These are phyloP conservation scores for Bidens hawaiensis DNA, from an alignment of 140 eudicot genomes.

Conservation along the genomic window DNA sequence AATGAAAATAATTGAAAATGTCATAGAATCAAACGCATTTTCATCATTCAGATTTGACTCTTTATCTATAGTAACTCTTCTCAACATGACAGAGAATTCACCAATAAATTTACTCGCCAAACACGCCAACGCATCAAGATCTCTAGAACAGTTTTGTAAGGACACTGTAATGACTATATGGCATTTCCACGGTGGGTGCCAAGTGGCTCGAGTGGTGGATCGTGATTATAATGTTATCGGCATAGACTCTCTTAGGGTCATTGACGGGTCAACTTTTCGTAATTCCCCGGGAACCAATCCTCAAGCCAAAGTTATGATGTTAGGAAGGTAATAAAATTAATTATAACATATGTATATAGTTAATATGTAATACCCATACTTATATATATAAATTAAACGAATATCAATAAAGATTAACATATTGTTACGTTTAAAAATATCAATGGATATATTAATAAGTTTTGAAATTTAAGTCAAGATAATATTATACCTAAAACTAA, in stretches of 20 bases:
- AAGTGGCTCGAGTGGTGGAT: slow-evolving; percentile 73
- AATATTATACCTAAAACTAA: too few species aligned
- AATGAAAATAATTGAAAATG: slow-evolving; percentile 44
- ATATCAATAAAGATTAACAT: too few species aligned
- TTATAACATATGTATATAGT: neutral
- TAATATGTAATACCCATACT: too few species aligned
- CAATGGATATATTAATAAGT: too few species aligned
- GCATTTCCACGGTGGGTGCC: slow-evolving; percentile 96
- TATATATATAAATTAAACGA: too few species aligned
- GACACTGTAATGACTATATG: slow-evolving; percentile 94
- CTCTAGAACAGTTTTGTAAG: slow-evolving; percentile 74
- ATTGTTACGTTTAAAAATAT: too few species aligned
- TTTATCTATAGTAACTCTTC: slow-evolving; percentile 36
- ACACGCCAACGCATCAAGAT: slow-evolving; percentile 57
- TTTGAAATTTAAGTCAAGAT: too few species aligned
- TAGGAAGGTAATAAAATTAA: slow-evolving; percentile 43
- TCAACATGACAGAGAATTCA: slow-evolving; percentile 69
- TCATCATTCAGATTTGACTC: slow-evolving; percentile 35
- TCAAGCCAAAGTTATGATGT: slow-evolving; percentile 99
- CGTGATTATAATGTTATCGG: slow-evolving; percentile 76
- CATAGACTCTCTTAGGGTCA: slow-evolving; percentile 59
- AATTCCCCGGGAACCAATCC: slow-evolving; percentile 95
- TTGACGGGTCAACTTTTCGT: slow-evolving; percentile 86
- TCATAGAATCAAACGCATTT: slow-evolving; percentile 69
- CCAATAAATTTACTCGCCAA: slow-evolving; percentile 76